These are phyloP conservation scores for Uronychia setigera DNA, from an alignment of 73 alveolate species.

Conservation along the genomic window DNA sequence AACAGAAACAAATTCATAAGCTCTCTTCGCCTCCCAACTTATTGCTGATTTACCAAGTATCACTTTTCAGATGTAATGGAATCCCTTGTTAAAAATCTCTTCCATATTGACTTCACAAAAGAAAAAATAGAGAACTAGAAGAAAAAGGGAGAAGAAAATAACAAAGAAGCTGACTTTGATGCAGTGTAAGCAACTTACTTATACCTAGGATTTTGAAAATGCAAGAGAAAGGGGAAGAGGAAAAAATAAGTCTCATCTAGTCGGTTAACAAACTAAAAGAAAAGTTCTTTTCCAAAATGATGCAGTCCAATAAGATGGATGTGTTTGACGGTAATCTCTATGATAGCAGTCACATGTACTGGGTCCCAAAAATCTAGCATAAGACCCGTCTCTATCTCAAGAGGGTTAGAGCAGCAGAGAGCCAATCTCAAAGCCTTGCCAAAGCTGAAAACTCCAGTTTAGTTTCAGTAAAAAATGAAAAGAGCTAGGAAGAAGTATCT, in stretches of 20 bases:
- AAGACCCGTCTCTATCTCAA: neutral
- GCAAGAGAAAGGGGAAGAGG: neutral
- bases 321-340: neutral
- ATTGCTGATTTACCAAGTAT: neutral
- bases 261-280: neutral
- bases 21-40: neutral
- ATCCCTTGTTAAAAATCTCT: neutral
- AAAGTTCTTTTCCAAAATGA: neutral
- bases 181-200: neutral
- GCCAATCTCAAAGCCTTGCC: too few species aligned
- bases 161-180: neutral
- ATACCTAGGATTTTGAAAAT: neutral
- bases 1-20: neutral
- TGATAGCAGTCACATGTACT: neutral
- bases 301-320: neutral
- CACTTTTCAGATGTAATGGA: neutral
- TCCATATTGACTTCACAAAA: neutral
- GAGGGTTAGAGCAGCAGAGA: neutral
- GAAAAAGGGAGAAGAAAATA: neutral
- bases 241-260: neutral
- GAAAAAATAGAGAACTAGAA: neutral
- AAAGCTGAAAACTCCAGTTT: neutral
- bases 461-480: neutral
- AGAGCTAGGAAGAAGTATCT: neutral
- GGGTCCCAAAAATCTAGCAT: neutral